Conservation (phyloP, 2,329 filamentous ascomycete genomes). For the Diaporthe ampelina region DNA sequence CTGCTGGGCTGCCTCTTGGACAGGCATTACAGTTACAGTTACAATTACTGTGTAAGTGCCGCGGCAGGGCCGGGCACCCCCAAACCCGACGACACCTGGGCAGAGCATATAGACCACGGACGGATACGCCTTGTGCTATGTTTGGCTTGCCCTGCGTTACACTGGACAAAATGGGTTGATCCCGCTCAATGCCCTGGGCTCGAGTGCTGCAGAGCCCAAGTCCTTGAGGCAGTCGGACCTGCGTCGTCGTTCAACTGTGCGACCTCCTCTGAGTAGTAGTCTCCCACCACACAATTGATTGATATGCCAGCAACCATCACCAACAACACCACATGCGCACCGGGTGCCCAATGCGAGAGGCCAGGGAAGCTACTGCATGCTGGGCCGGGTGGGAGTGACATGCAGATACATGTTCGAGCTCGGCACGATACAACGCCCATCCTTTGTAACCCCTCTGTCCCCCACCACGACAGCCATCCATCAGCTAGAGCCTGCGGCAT, state of each 20-base stretch:
- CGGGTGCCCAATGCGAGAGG: background rate
- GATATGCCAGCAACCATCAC: background rate
- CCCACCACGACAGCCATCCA: constrained; percentile 8
- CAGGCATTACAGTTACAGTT: background rate
- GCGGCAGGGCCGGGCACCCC: too few species aligned
- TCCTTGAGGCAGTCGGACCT: background rate
- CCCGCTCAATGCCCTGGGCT: background rate
- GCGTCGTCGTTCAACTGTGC: background rate
- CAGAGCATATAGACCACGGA: too few species aligned
- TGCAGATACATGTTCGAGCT: background rate
- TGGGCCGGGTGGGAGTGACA: background rate
- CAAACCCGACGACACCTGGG: too few species aligned
- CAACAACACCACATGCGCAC: background rate
- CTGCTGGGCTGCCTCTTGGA: background rate
- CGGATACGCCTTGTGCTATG: background rate
- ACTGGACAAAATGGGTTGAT: background rate
- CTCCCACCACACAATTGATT: background rate
- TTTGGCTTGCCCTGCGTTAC: background rate
- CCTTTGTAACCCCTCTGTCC: background rate
- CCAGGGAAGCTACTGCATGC: constrained; percentile 1
- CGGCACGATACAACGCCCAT: background rate
- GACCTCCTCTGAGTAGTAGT: background rate
- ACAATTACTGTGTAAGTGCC: too few species aligned
- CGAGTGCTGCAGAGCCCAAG: background rate
- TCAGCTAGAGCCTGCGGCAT: background rate